Percentiles rank a stretch among this genome's conserved stretches.
phyloP scores from a whole-genome alignment of 306 rosid species.

The Prunus mongolica region DNA sequence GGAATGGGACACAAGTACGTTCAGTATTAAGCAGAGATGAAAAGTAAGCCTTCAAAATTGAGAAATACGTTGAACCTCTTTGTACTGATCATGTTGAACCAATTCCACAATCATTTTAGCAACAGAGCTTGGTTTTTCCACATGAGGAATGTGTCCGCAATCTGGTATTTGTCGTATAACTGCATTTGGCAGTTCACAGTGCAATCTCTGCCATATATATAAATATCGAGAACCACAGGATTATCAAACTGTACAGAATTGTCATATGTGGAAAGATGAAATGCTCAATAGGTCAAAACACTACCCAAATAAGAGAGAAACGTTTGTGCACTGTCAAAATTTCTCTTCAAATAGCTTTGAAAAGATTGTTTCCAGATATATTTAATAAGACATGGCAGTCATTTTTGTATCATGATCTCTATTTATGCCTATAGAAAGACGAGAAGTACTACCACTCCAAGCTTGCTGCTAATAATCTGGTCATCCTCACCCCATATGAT shows the following conservation, averaged over 20 bases:
- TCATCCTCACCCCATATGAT: conserved; percentile 97
- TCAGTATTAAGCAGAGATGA: neutral
- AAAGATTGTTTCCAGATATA: neutral
- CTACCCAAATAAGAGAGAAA: neutral
- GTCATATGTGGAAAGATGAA: neutral
- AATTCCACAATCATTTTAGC: conserved; percentile 59
- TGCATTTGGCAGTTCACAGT: conserved; percentile 75
- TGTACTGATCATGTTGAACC: conserved; percentile 38
- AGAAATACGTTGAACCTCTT: conserved; percentile 29
- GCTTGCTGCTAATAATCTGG: conserved; percentile 66
- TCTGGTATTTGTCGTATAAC: conserved; percentile 60
- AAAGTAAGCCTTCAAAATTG: conserved; percentile 23
- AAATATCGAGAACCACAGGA: neutral
- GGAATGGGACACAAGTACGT: neutral
- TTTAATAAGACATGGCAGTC: neutral
- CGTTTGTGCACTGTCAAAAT: neutral
- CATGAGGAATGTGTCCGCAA: conserved; percentile 93
- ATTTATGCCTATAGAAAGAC: neutral
- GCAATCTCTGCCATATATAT: conserved; percentile 60
- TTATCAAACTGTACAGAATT: neutral
- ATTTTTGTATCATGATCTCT: neutral
- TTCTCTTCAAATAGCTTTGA: neutral
- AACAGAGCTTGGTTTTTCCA: conserved; percentile 65
- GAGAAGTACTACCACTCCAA: conserved; percentile 70
- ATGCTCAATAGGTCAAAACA: neutral